Evolutionary conservation across 73 alveolate species (phyloP), one percentile per base, ranked within the genome.

Genomic region (Paramecium sonneborni): DNA sequence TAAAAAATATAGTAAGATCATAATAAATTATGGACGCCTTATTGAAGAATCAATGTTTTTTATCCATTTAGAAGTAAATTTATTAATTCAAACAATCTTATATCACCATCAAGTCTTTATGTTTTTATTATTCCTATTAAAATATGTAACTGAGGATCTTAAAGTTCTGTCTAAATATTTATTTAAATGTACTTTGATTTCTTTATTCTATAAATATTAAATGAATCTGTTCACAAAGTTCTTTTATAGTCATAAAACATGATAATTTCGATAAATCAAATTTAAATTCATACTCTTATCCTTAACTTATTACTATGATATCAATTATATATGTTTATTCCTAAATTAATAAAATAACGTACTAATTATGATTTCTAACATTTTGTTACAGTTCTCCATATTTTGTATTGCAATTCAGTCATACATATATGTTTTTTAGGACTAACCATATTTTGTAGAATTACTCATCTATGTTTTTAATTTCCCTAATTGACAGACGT

Each of bases 11-110:
- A 52, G 18, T 46, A 52, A 52, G 18, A 52, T 52, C 68, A 52
- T 52, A n/a, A 52, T 52, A 15, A 52, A n/a, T 52, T 20, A 52
- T 52, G 15, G 18, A 18, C 32, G 18, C 68, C 23, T 52, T 52
- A 52, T 52, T 52, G 32, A 18, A 74, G 46, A 38, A 74, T 35
- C 34, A 74, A 8, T 0, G 57, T 35, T 74, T 74, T 32, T 74
- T 74, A 15, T 15, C 87, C 87, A 38, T 74, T 74, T 35, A 74
- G 23, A n/a, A 74, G 62, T 35, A 74, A 35, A 74, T 74, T 74
- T 15, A 74, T n/a, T n/a, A 74, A 11, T 35, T 74, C 87, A 35
- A 35, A 74, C 38, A 74, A 74, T 12, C 87, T 74, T 21, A 74
- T 74, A 28, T 74, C 5, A 11, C 58, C 37, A 38, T 74, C 87